Conservation (phyloP, 1,139 yeast species). For the Debaryomyces subglobosus region DNA sequence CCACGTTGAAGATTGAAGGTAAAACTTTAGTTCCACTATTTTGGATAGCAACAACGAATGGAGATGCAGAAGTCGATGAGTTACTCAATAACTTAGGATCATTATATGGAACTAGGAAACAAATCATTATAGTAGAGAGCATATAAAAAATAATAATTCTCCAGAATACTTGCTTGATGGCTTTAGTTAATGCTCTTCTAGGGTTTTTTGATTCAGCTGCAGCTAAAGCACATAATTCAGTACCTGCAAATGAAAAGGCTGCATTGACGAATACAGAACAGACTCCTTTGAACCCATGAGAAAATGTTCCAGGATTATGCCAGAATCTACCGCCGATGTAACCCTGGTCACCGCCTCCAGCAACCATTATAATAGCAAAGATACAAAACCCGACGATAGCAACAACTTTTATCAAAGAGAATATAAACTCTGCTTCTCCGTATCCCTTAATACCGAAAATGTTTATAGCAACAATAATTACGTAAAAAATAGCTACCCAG, state of each 20-base stretch:
- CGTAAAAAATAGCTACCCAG: conserved; percentile 47
- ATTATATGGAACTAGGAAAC: conserved; percentile 46
- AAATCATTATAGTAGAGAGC: conserved; percentile 48
- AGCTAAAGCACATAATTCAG: conserved; percentile 78
- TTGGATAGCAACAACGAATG: conserved; percentile 21
- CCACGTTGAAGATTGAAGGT: conserved; percentile 38
- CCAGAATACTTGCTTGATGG: conserved; percentile 77
- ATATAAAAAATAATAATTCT: conserved; percentile 65
- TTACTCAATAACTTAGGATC: conserved; percentile 16
- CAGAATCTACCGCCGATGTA: conserved; percentile 46
- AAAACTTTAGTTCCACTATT: conserved; percentile 35
- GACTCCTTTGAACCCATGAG: conserved; percentile 73
- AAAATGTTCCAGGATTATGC: conserved; percentile 51
- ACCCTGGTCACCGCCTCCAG: conserved; percentile 47
- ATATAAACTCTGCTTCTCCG: conserved; percentile 48
- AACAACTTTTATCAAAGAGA: conserved; percentile 44
- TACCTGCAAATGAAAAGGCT: conserved; percentile 85
- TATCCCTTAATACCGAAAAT: conserved; percentile 49
- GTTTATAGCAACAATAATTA: conserved; percentile 40
- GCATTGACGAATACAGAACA: conserved; percentile 83
- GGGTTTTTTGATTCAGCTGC: conserved; percentile 86
- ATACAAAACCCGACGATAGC: conserved; percentile 49
- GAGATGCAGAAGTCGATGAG: conserved; percentile 19
- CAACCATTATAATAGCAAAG: conserved; percentile 40
- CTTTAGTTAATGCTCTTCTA: conserved; percentile 64